Conservation (phyloP, 208 protist species). For the Trypanosoma theileri region DNA sequence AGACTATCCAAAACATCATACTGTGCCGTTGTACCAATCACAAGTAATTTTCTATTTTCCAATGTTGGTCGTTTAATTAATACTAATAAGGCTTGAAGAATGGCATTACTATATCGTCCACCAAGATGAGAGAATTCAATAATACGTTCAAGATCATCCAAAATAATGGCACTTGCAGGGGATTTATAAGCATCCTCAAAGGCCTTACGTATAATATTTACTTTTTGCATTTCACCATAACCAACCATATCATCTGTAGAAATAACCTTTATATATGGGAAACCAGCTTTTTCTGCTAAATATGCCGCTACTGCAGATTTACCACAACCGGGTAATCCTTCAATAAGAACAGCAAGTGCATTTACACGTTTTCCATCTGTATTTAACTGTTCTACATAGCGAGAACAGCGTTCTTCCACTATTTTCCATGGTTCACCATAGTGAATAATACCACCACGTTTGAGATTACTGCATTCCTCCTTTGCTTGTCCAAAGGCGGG, state of each 20-base stretch:
- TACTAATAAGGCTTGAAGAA: conserved; percentile 97
- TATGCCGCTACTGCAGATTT: conserved; percentile 96
- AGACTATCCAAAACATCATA: conserved; percentile 89
- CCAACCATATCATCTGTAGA: conserved; percentile 93
- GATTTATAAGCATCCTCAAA: conserved; percentile 99
- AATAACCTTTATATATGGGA: conserved; percentile 98
- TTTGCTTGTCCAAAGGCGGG: conserved; percentile 97
- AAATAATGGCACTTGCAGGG: conserved; percentile 93
- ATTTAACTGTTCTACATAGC: conserved; percentile 85
- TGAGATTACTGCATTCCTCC: conserved; percentile 88
- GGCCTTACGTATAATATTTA: conserved; percentile 93
- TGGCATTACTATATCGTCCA: conserved; percentile 97
- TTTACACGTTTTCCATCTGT: conserved; percentile 86
- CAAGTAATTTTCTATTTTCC: conserved; percentile 90
- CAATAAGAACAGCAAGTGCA: conserved; percentile 92
- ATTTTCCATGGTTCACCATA: conserved; percentile 89
- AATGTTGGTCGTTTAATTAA: conserved; percentile 94
- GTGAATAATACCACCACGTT: conserved; percentile 92
- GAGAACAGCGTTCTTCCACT: conserved; percentile 47
- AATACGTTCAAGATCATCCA: conserved; percentile 98
- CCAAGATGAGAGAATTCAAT: conserved; percentile 97
- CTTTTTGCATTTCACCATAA: conserved; percentile 87
- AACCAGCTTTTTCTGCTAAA: conserved; percentile 87
- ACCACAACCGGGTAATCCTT: conserved; percentile 89
- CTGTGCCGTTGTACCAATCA: conserved; percentile 94